A percentile compares a stretch with the other conserved stretches of the same genome.
Evolutionary conservation across 441 rosid species (phyloP).

Genomic region (Bocquillonia castaneifolia): DNA sequence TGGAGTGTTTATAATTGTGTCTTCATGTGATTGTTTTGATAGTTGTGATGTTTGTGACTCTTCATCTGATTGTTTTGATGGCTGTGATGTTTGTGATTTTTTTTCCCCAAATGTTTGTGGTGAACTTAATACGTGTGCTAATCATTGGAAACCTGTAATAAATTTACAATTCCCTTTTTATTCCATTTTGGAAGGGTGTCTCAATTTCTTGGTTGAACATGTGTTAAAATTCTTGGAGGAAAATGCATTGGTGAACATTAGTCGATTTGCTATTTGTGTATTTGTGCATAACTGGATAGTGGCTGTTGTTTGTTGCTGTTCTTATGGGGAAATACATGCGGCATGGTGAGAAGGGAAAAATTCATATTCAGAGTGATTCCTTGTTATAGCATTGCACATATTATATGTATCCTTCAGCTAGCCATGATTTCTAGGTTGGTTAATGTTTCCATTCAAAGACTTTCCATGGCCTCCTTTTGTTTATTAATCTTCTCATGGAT

Average conservation of each 20-base stretch:
- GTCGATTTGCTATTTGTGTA: not conserved
- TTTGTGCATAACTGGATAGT: not conserved
- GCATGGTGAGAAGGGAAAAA: not conserved
- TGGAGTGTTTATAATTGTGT: too few relatives aligned
- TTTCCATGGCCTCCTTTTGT: too few relatives aligned
- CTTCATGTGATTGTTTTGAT: conserved; percentile 5
- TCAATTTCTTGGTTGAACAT: not conserved
- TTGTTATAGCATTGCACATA: too few relatives aligned
- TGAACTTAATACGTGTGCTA: not conserved
- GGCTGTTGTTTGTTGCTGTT: not conserved
- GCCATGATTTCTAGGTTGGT: too few relatives aligned
- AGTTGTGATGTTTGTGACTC: not conserved
- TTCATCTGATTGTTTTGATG: too few relatives aligned
- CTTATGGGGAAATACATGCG: not conserved
- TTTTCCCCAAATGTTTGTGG: too few relatives aligned
- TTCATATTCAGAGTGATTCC: too few relatives aligned
- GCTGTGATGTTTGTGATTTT: too few relatives aligned
- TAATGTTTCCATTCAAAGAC: too few relatives aligned
- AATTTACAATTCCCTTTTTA: not conserved
- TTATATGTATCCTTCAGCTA: not conserved
- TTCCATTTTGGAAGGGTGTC: not conserved
- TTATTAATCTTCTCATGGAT: too few relatives aligned
- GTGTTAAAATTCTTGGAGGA: not conserved
- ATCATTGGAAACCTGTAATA: not conserved
- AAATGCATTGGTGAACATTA: not conserved